Evolutionary conservation across 106 monocot genomes (phyloP).

Genomic region (Dendrobium catenatum): DNA sequence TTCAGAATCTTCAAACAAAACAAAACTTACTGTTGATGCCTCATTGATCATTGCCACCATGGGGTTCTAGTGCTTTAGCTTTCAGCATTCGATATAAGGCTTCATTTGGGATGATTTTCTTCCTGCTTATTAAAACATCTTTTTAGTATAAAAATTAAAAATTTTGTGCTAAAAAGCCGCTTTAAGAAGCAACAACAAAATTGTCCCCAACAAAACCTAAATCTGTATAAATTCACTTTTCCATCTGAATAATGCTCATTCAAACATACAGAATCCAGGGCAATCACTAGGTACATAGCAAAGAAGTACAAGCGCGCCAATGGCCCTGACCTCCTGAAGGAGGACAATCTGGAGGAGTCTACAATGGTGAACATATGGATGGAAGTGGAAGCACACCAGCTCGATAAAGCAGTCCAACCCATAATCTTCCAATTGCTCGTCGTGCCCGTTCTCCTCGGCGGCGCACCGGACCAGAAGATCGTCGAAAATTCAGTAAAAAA

Average conservation of each 20-base stretch:
- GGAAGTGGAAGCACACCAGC: constrained; percentile 52
- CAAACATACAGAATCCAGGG: constrained; percentile 26
- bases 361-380: constrained; percentile 31
- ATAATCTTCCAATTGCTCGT: constrained; percentile 31
- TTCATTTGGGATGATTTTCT: no score
- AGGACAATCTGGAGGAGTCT: not conserved
- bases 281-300: constrained; percentile 22
- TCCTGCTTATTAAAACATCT: no score
- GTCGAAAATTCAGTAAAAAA: constrained; percentile 19
- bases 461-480: constrained; percentile 14
- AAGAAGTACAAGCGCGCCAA: constrained; percentile 15
- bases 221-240: not conserved
- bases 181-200: no score
- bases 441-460: constrained; percentile 19
- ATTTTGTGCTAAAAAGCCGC: no score
- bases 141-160: no score
- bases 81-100: no score
- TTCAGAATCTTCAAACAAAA: no score
- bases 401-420: constrained; percentile 25
- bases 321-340: constrained; percentile 13
- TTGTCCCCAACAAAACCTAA: not conserved
- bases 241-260: not conserved
- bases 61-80: no score
- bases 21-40: no score
- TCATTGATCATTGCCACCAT: no score